Conservation (phyloP, 208 protist species). For the Leishmania turanica region DNA sequence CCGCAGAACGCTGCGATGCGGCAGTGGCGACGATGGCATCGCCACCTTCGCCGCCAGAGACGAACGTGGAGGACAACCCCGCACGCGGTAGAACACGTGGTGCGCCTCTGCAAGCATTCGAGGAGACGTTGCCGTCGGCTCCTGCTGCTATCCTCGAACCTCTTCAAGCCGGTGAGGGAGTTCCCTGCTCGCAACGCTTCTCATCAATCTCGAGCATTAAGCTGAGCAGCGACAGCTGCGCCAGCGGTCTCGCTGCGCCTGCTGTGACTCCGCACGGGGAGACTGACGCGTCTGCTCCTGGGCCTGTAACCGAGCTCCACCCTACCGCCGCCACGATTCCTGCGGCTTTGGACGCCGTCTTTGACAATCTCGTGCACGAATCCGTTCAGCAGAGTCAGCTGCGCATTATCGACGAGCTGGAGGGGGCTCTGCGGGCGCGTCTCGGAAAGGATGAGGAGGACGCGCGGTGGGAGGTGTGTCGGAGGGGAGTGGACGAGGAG, state of each 20-base stretch:
- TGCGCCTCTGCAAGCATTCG: neutral
- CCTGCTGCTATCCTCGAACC: neutral
- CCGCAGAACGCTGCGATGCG: neutral
- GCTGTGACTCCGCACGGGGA: neutral
- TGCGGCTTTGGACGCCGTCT: neutral
- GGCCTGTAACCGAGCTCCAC: neutral
- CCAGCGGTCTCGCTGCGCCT: neutral
- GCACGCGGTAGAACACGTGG: neutral
- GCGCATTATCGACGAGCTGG: constrained; percentile 8
- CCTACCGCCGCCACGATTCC: neutral
- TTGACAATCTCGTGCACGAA: neutral
- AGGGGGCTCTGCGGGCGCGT: constrained; percentile 1
- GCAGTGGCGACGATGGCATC: constrained; percentile 1
- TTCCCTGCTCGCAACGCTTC: neutral
- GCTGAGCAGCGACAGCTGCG: neutral
- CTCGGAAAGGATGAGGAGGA: neutral
- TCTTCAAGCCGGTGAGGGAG: neutral
- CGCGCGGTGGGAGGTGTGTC: neutral
- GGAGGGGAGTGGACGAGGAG: neutral
- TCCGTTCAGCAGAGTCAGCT: constrained; percentile 11
- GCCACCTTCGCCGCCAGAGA: neutral
- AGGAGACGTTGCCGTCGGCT: neutral
- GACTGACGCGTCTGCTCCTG: neutral
- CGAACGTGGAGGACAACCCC: neutral
- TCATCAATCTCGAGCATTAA: neutral